These are phyloP conservation scores for Cercophora sp. DNA, from an alignment of 495 filamentous ascomycete genomes.

Conservation along the genomic window DNA sequence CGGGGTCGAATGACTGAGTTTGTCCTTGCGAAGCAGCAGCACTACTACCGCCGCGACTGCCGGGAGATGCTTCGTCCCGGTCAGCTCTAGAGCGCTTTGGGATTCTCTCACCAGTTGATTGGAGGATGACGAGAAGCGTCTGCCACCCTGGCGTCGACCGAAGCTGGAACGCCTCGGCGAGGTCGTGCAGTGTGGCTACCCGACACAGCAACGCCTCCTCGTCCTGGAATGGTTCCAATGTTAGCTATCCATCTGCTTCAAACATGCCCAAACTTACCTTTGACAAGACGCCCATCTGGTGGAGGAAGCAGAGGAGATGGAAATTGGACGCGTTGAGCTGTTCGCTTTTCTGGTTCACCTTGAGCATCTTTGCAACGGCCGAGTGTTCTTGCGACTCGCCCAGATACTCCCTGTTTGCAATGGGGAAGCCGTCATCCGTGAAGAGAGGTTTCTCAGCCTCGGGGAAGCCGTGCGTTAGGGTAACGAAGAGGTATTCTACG, in stretches of 20 bases:
- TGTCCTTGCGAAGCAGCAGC: conserved; percentile 7
- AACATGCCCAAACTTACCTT: conserved; percentile 54
- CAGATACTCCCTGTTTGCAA: conserved; percentile 83
- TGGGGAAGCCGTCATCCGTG: conserved; percentile 64
- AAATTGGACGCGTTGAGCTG: conserved; percentile 80
- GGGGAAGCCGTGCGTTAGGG: conserved; percentile 94
- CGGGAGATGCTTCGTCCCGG: conserved; percentile 23
- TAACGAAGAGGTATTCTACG: conserved; percentile 92
- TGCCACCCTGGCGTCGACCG: conserved; percentile 85
- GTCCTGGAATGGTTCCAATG: conserved; percentile 52
- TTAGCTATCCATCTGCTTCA: too few species aligned
- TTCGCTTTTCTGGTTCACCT: conserved; percentile 49
- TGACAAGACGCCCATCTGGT: conserved; percentile 70
- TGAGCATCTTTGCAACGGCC: conserved; percentile 37
- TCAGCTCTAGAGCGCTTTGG: conserved; percentile 67
- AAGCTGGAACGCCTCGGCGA: conserved; percentile 73
- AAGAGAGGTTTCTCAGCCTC: conserved; percentile 72
- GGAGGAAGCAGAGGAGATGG: conserved; percentile 85
- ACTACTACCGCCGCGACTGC: conserved; percentile 25
- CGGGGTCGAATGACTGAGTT: conserved; percentile 17
- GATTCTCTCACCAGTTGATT: conserved; percentile 94
- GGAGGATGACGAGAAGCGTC: conserved; percentile 85
- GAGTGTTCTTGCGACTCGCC: conserved; percentile 72
- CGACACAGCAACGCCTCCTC: conserved; percentile 84
- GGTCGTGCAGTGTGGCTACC: conserved; percentile 72